Evolutionary conservation across 129 eudicot genomes (phyloP).

Genomic region (Ambrosia artemisiifolia): DNA sequence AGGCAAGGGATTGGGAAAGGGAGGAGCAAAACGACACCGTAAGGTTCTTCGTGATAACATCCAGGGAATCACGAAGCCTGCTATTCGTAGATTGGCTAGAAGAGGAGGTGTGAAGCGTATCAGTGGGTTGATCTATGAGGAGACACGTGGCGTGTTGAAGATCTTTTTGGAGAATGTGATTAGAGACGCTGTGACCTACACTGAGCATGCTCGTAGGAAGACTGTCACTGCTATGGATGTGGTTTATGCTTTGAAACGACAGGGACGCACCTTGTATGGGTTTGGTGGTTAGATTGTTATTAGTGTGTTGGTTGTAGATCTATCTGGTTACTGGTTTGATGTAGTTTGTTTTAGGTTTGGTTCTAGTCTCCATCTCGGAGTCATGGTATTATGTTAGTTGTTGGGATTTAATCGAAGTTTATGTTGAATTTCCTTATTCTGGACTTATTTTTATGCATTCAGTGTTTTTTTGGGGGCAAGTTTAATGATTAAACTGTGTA

Average conservation of each 20-base stretch:
- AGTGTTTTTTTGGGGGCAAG: too few species aligned
- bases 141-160: constrained; percentile 51
- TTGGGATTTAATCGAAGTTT: not conserved
- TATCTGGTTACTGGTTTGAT: not conserved
- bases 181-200: constrained; percentile 51
- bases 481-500: too few species aligned
- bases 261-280: constrained; percentile 52
- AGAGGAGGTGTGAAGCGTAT: constrained; percentile 55
- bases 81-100: constrained; percentile 44
- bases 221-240: constrained; percentile 67
- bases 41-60: constrained; percentile 56
- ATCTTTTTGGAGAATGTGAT: constrained; percentile 50
- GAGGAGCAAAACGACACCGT: constrained; percentile 56
- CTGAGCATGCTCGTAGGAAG: constrained; percentile 56
- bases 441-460: too few species aligned
- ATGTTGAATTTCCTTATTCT: not conserved
- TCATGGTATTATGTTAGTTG: not conserved
- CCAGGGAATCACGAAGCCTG: constrained; percentile 59
- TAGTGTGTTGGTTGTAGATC: not conserved
- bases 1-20: constrained; percentile 59
- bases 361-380: constrained; percentile 9
- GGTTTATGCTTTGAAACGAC: constrained; percentile 51
- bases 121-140: constrained; percentile 51
- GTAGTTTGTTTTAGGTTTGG: not conserved
- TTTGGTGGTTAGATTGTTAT: constrained; percentile 43